Base-by-base conservation (phyloP, 192 early-diverging fungal genomes). In the Gaertneriomyces semiglobifer region DNA sequence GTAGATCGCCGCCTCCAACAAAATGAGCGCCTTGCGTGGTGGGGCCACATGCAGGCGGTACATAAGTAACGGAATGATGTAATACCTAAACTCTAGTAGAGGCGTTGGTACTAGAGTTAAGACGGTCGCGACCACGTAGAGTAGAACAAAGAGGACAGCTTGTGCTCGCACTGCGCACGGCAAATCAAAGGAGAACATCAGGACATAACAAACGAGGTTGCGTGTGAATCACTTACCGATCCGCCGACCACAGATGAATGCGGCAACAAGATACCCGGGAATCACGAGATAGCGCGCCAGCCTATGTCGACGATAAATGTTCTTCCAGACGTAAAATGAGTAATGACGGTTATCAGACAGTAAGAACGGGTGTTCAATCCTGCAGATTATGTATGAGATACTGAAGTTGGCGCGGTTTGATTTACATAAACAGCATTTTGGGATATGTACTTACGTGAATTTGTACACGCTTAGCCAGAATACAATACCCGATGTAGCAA, bases 311-410 rank as follows among this genome's bases (percentile, higher is more conserved):
- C 82, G 84, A 57, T 87, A 92, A 1, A 93, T 44, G 54, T 89
- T 81, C 66, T 88, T 91, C 92, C 93, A 97, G 42, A 98, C 44
- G 72, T 98, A 98, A 71, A 98, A 98, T 6, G 92, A 84, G 63
- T 91, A 95, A 79, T 98, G 96, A 40, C 96, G 83, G 72, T 98
- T 98, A 71, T 98, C 96, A 67, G 88, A 86, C 20, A 96, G 80
- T 54, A 98, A 73, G 72, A 96, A 98, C 50, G 93, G 92, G 67
- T 98, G 96, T 71, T 92, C 93, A 63, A 87, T 78, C 3, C 91
- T 92, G 60, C 16, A 44, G 19, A 7, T 70, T 16, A 19, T 0
- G 20, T 56, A 11, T 33, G 25, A 20, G 18, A 50, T 18, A 2
- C 48, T n/a, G 11, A n/a, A 58, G 65, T 19, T 38, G 65, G 44